Evolutionary conservation across 805 yeast genomes (phyloP), one percentile per base, ranked within the genome.

Genomic region (Saturnispora zaruensis): DNA sequence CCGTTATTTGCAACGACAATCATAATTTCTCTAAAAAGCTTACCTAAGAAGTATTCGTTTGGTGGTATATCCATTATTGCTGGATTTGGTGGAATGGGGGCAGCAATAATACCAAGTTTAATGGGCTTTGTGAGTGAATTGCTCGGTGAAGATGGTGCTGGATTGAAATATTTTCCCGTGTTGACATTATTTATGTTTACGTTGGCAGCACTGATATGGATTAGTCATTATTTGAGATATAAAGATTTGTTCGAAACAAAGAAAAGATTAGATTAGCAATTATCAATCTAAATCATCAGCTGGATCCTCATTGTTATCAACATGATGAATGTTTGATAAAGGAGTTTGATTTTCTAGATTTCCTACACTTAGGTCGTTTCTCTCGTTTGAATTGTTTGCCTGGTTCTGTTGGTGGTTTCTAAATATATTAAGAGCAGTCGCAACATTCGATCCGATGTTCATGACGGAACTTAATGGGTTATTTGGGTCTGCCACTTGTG

Each of bases 61-160:
- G 66, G 78, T 16, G 90, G 88, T 1, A 74, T 87, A 7, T 90
- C 95, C 0, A 70, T 84, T 48, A 78, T 84, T 20, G 81, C 89
- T 50, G 89, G 93, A 0, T 61, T 86, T 52, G 95, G 95, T 6
- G 90, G 93, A 3, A 78, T 82, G 14, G 96, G 95, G 1, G 85
- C 84, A n/a, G 91, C 95, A 0, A 72, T 78, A 0, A 54, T 86
- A 6, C 93, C 95, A 1, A 83, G 79, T 54, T 48, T 78, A 2
- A 72, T 82, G 34, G 95, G 95, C 7, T 61, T 62, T 21, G 54
- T 73, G 6, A 61, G 74, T 30, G 67, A 68, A 51, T 51, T 53
- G 14, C 44, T 58, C 23, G 65, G 61, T 13, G 18, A 44, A 5
- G 25, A 28, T 24, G 70, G 70, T 41, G 58, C 55, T n/a, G 70